Base-by-base conservation (phyloP, 164 flowering plant genomes). In the Buxus sempervirens region DNA sequence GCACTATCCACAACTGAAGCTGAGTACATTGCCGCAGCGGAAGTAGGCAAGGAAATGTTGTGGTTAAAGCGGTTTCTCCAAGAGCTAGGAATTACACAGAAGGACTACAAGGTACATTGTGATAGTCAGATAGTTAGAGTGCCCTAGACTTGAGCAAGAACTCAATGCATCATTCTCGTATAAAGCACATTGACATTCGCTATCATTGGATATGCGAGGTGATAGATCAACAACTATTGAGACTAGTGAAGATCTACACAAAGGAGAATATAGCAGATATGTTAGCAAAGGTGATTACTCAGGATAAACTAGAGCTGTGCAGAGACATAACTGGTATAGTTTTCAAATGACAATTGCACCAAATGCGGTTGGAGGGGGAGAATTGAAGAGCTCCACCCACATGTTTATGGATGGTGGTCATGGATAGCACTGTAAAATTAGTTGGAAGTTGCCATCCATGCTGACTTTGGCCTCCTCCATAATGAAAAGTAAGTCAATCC, bases 21-120 rank as follows among this genome's bases (percentile, higher is more conserved):
- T 0, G 10, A 60, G 20, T 58, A 58, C 12, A 58, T 25, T 26
- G 38, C 62, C 8, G 20, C 38, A 25, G 26, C 62, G 24, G 62
- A 58, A 58, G 38, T 38, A 25, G 0, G 20, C 6, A 26, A 32
- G 38, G 38, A 58, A 26, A 58, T 58, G 62, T 27, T 58, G 6
- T 58, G 62, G 41, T 9, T 58, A n/a, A 58, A 27, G 38, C 25
- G 64, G 42, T 60, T 68, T 60, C 18, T 68, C 18, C 64, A 42
- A 18, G 64, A 69, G 13, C 38, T 62, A 6, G 59, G 60, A 12
- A 32, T 69, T 20, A 60, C 16, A 49, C 53, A 69, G 61, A n/a
- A 62, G 2, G 53, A 62, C 49, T 68, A 59, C 25, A 48, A 49
- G 24, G 10, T 45, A 0, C 25, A 22, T 19, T 68, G 56, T 24